These are phyloP conservation scores for Linnemannia zychae DNA, from an alignment of 192 early-diverging fungal genomes.

Conservation along the genomic window DNA sequence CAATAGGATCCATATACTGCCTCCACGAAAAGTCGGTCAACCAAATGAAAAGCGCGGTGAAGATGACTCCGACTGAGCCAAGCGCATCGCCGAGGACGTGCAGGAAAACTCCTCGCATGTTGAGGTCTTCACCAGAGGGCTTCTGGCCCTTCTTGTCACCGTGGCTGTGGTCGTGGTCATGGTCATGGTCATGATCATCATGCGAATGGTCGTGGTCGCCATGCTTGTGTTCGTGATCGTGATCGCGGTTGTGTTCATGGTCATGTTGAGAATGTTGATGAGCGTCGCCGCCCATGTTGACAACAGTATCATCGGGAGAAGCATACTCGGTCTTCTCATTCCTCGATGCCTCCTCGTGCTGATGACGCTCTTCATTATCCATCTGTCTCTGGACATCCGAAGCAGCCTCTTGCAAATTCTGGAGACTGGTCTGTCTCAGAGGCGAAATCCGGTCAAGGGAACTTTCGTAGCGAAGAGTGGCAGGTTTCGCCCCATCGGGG, in stretches of 20 bases:
- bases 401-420: conserved; percentile 36
- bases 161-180: conserved; percentile 37
- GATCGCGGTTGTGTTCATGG: conserved; percentile 18
- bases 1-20: conserved; percentile 88
- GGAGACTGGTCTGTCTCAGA: conserved; percentile 25
- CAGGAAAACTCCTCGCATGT: conserved; percentile 81
- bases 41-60: conserved; percentile 83
- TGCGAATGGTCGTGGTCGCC: neutral
- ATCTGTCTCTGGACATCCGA: conserved; percentile 40
- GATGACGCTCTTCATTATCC: conserved; percentile 20
- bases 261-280: conserved; percentile 3
- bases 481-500: neutral
- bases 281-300: conserved; percentile 15
- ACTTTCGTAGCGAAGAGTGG: conserved; percentile 23
- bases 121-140: conserved; percentile 62
- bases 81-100: conserved; percentile 94
- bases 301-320: conserved; percentile 13
- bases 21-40: conserved; percentile 75
- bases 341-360: neutral
- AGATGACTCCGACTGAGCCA: conserved; percentile 90
- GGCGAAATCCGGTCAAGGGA: conserved; percentile 44
- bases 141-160: conserved; percentile 24
- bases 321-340: neutral
- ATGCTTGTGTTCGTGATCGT: conserved; percentile 6
- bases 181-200: conserved; percentile 29